Conservation (phyloP, 2,329 filamentous ascomycete species). For the Botrytis aclada region DNA sequence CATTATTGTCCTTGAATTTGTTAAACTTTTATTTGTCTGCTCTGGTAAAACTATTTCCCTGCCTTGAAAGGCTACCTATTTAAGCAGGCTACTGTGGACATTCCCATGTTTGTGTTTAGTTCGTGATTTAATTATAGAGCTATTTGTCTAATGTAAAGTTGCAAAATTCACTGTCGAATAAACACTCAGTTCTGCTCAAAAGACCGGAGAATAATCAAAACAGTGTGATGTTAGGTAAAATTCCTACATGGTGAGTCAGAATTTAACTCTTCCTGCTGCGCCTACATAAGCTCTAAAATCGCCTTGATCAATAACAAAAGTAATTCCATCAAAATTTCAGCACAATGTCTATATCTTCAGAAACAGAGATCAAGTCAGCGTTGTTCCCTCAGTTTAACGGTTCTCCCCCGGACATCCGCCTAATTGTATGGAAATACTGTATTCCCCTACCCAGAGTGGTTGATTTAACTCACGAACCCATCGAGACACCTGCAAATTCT, state of each 20-base stretch:
- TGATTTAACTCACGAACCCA: not conserved
- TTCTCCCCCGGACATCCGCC: not conserved
- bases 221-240: not conserved
- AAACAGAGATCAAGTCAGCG: not conserved
- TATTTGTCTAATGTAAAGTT: not conserved
- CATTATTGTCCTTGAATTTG: not conserved
- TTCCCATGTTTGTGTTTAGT: not conserved
- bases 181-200: not conserved
- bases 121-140: not conserved
- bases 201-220: not conserved
- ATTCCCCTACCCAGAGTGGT: not conserved
- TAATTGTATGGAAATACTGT: not conserved
- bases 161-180: not conserved
- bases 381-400: not conserved
- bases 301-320: not conserved
- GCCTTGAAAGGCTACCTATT: not conserved
- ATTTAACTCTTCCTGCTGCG: not conserved
- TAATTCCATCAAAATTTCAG: not conserved
- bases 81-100: not conserved
- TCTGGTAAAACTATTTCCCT: not conserved
- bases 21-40: not conserved
- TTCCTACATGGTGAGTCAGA: not conserved
- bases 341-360: not conserved
- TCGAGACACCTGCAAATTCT: not conserved
- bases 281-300: not conserved